phyloP scores from a whole-genome alignment of 345 rosid genomes.

The Bruguiera sexangula region DNA sequence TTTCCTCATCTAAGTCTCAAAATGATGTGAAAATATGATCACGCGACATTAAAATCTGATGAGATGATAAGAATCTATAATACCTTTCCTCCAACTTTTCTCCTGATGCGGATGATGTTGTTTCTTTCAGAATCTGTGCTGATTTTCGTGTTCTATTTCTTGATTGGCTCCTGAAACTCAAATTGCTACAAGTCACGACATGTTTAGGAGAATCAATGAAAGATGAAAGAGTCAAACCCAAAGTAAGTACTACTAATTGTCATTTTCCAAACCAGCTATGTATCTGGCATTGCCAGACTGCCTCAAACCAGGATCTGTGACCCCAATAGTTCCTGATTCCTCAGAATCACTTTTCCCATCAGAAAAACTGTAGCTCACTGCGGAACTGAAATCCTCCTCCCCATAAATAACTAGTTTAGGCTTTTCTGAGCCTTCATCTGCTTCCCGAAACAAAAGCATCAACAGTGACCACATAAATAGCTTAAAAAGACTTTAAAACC shows the following conservation, averaged over 20 bases:
- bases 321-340: conserved; percentile 27
- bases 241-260: conserved; percentile 34
- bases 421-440: conserved; percentile 54
- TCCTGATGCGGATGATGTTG: conserved; percentile 20
- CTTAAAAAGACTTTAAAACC: neutral
- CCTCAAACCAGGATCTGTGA: conserved; percentile 6
- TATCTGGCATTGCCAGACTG: conserved; percentile 8
- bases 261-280: conserved; percentile 18
- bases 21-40: neutral
- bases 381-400: conserved; percentile 44
- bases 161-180: conserved; percentile 43
- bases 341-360: conserved; percentile 18
- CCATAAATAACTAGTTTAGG: conserved; percentile 60
- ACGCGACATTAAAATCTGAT: neutral
- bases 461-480: conserved; percentile 9
- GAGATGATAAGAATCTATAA: conserved; percentile 3
- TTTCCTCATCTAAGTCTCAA: neutral
- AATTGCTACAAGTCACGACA: conserved; percentile 5
- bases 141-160: conserved; percentile 29
- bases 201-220: conserved; percentile 9
- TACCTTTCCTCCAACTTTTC: conserved; percentile 36
- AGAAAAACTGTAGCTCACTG: conserved; percentile 31
- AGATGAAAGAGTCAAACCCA: neutral
- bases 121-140: conserved; percentile 27
- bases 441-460: conserved; percentile 50